A percentile compares a stretch with the other conserved stretches of the same genome.
Conservation (phyloP, 2,329 filamentous ascomycete genomes). For the Curvularia eragrostidis region DNA sequence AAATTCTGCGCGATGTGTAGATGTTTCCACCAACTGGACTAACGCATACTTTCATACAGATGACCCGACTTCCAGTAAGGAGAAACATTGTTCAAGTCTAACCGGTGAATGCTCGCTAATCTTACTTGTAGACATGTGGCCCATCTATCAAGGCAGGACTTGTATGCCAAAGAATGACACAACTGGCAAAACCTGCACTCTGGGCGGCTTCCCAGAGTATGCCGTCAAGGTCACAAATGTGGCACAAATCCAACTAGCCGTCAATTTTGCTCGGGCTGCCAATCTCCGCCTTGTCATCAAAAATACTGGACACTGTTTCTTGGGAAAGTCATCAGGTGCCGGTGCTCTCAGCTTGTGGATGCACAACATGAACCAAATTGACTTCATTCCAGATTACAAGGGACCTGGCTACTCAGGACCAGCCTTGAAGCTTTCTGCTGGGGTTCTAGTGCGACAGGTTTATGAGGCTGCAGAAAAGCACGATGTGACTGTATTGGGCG, state of each 20-base stretch:
- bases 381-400: conserved; percentile 33
- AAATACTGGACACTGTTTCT: conserved; percentile 44
- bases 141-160: conserved; percentile 39
- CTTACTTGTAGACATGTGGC: conserved; percentile 23
- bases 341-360: conserved; percentile 41
- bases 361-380: conserved; percentile 38
- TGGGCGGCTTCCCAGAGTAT: conserved; percentile 39
- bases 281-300: conserved; percentile 40
- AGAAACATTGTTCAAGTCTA: background rate
- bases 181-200: conserved; percentile 30
- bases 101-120: background rate
- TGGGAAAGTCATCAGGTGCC: conserved; percentile 34
- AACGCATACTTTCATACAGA: conserved; percentile 39
- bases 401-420: conserved; percentile 35
- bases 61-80: conserved; percentile 13
- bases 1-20: conserved; percentile 14
- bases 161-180: conserved; percentile 34
- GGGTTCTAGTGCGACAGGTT: conserved; percentile 37
- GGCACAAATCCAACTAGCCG: conserved; percentile 34
- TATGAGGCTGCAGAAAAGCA: conserved; percentile 37
- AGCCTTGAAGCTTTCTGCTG: conserved; percentile 39
- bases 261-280: conserved; percentile 39
- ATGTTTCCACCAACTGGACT: conserved; percentile 18
- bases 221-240: conserved; percentile 34
- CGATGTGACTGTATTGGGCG: conserved; percentile 32